Evolutionary conservation across 1,139 yeast species (phyloP).

Genomic region (Candida sp.): DNA sequence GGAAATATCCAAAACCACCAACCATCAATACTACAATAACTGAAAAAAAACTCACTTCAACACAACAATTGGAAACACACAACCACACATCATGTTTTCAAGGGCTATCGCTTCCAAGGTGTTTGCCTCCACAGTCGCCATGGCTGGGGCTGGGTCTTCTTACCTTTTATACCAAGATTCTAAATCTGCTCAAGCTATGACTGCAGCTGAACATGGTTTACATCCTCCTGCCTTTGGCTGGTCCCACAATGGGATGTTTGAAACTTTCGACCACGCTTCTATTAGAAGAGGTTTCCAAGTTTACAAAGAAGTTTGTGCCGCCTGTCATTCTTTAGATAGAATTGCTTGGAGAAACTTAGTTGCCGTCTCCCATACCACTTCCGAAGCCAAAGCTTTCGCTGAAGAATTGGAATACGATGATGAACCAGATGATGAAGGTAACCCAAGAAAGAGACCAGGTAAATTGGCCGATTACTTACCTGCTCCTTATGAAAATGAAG

Average conservation of each 20-base stretch:
- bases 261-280: conserved; percentile 92
- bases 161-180: conserved; percentile 77
- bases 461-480: conserved; percentile 95
- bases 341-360: conserved; percentile 99
- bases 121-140: conserved; percentile 63
- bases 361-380: conserved; percentile 91
- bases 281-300: conserved; percentile 99
- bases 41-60: conserved; percentile 1
- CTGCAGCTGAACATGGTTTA: conserved; percentile 98
- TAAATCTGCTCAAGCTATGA: conserved; percentile 90
- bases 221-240: conserved; percentile 93
- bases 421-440: conserved; percentile 99
- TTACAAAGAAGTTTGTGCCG: conserved; percentile 98
- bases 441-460: conserved; percentile 98
- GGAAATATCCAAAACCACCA: not conserved
- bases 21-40: conserved; percentile 3
- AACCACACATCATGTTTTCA: conserved; percentile 3
- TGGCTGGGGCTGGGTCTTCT: conserved; percentile 68
- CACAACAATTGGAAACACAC: not conserved
- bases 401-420: conserved; percentile 98
- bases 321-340: conserved; percentile 96
- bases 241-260: conserved; percentile 93
- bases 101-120: conserved; percentile 25
- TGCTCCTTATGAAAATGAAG: conserved; percentile 95
- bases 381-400: conserved; percentile 91